These are phyloP conservation scores for Lophiostoma macrostomum DNA, from an alignment of 495 filamentous ascomycete species.

Conservation along the genomic window DNA sequence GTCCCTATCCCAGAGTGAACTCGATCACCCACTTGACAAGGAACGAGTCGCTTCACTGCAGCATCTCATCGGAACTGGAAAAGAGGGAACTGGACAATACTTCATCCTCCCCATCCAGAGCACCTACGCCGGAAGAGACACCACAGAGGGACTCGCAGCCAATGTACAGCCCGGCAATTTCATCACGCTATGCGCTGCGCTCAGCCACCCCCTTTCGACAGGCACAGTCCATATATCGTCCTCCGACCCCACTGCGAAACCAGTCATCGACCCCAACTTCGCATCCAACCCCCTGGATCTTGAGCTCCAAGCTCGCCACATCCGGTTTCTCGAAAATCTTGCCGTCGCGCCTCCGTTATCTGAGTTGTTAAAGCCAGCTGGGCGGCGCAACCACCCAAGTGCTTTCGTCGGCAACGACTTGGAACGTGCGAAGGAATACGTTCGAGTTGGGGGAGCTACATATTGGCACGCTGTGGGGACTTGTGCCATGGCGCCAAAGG, in stretches of 20 bases:
- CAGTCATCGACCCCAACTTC: constrained; percentile 57
- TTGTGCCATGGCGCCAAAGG: constrained; percentile 29
- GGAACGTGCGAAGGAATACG: constrained; percentile 18
- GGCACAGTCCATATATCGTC: constrained; percentile 57
- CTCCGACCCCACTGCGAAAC: constrained; percentile 52
- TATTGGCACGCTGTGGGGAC: constrained; percentile 31
- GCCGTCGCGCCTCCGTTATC: constrained; percentile 1
- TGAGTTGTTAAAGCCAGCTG: constrained; percentile 13
- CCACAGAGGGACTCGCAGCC: neutral
- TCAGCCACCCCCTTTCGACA: constrained; percentile 39
- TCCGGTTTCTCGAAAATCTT: constrained; percentile 11
- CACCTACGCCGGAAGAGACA: neutral
- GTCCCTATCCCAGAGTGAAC: neutral
- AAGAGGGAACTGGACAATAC: constrained; percentile 23
- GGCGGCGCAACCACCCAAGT: neutral
- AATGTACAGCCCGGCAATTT: constrained; percentile 13
- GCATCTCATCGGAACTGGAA: neutral
- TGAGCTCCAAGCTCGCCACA: constrained; percentile 2
- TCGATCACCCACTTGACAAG: constrained; percentile 5
- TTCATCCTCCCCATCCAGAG: constrained; percentile 7
- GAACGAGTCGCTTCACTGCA: neutral
- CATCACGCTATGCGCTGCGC: constrained; percentile 38
- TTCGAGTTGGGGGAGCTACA: neutral
- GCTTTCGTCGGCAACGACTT: constrained; percentile 3
- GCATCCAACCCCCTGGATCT: constrained; percentile 38